Base-by-base conservation (phyloP, 805 yeast species). In the Myxozyma neglecta region DNA sequence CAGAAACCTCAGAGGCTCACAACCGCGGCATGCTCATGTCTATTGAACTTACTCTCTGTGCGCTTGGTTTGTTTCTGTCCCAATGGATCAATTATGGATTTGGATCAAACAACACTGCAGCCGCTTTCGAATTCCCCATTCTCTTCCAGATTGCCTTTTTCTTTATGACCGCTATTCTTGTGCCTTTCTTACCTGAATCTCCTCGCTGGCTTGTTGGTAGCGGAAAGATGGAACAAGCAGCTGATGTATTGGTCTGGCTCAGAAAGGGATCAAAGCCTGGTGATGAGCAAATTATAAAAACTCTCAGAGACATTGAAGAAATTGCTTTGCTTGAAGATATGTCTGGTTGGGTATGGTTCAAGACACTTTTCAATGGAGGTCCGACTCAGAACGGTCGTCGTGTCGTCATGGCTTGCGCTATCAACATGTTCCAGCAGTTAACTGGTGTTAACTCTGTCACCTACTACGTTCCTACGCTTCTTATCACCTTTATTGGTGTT, bases 401-500 rank as follows among this genome's bases (percentile, higher is more conserved):
- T 64, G 71, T 75, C 11, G 71, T 73, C 62, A 72, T 81, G 49
- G 81, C 80, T 3, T 72, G 72, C 11, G 77, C 79, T 74, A 71
- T 77, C 4, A 83, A 81, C 61, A 73, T 56, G 76, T 77, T 93
- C 71, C 98, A 93, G 78, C 99, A 93, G 77, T 90, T 93, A 70
- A 89, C 96, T 14, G 98, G 98, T 69, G 92, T 93, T 83, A 93
- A 93, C 77, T 90, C 97, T 3, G 81, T 93, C 70, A 89, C 93
- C 94, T 93, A 93, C 78, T 93, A 91, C 76, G 87, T 96, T 55
- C 86, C 96, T 39, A 91, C 97, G 1, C 88, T 93, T 69, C 92
- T 93, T 7, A 59, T 47, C 32, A 59, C 60, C 13, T 59, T 59
- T 20, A 59, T 59, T 16, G 63, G 63, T 13, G 60, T 59, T 11